Base-by-base conservation (phyloP, 352 stramenopile genomes). In the Phytophthora pisi region DNA sequence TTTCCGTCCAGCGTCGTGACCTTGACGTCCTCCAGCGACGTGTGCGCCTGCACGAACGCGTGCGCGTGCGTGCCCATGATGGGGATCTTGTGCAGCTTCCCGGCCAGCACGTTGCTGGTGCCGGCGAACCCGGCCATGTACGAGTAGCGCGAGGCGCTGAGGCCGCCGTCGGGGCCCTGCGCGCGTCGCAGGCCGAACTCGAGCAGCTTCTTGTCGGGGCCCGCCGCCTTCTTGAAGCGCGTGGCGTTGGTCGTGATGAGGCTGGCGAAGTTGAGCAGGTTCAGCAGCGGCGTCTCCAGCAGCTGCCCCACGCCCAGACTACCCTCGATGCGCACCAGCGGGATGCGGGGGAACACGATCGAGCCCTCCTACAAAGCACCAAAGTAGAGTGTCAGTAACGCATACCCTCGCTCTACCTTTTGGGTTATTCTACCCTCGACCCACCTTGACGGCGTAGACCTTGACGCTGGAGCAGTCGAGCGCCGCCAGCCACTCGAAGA, bases 21-120 rank as follows among this genome's bases (percentile, higher is more conserved):
- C 63, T 89, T 90, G n/a, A 98, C 78, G 43, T 98, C 93, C 18
- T 98, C 84, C 26, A 99, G 77, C n/a, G 78, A 87, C 16, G 84
- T 93, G 77, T 98, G 98, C 28, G 93, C 88, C 79, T 98, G 94
- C 24, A 99, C 97, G 79, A 98, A 99, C 10, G 97, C 89, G 77
- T 99, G 98, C 10, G 97, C 97, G 73, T 99, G 97, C 4, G 98
- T 99, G 51, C 98, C 98, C 67, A 92, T 97, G 57, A 99, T 93
- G 15, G 92, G 88, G 52, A 99, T 97, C 58, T 89, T 84, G 57
- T 98, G 95, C 18, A 98, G 64, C 67, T 99, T 98, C 24, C 98
- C 98, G 5, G 97, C 97, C 16, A 99, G 78, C 16, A 99, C 95
- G 70, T 99, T 99, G 74, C 92, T 98, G 23, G 97, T 99, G 36